Evolutionary conservation across 2,329 filamentous ascomycete genomes (phyloP).

Genomic region (Exophiala sp.): DNA sequence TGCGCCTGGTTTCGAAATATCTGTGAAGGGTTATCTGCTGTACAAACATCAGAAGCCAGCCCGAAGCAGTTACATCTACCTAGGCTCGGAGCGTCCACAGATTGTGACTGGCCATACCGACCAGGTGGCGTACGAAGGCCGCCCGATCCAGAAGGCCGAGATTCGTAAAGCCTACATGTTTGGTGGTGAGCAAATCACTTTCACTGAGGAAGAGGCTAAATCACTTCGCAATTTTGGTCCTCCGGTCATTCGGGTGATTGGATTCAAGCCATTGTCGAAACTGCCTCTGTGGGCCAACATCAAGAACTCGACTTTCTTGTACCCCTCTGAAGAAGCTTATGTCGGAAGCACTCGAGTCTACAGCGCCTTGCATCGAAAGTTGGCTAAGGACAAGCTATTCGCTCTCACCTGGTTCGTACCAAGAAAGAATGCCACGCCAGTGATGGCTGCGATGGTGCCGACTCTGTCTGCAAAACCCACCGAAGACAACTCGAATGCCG

Average conservation of each 20-base stretch:
- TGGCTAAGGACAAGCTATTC: slow-evolving; percentile 74
- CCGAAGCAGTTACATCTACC: slow-evolving; percentile 81
- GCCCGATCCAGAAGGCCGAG: slow-evolving; percentile 73
- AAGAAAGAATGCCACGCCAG: slow-evolving; percentile 73
- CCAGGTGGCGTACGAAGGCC: slow-evolving; percentile 67
- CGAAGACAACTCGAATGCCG: slow-evolving; percentile 21
- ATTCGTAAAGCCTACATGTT: slow-evolving; percentile 94
- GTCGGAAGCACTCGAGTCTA: slow-evolving; percentile 92
- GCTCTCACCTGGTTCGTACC: slow-evolving; percentile 87
- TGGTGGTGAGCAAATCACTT: slow-evolving; percentile 83
- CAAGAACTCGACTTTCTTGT: slow-evolving; percentile 86
- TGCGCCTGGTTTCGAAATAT: slow-evolving; percentile 77
- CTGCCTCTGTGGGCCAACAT: slow-evolving; percentile 81
- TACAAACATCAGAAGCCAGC: slow-evolving; percentile 79
- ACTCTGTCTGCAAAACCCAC: slow-evolving; percentile 19
- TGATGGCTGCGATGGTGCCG: slow-evolving; percentile 76
- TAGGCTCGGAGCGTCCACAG: slow-evolving; percentile 79
- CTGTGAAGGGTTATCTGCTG: slow-evolving; percentile 88
- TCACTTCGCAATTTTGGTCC: slow-evolving; percentile 75
- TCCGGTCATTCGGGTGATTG: slow-evolving; percentile 81
- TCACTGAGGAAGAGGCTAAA: slow-evolving; percentile 78
- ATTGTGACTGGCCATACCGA: slow-evolving; percentile 73
- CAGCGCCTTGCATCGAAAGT: slow-evolving; percentile 82
- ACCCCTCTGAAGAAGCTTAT: slow-evolving; percentile 85
- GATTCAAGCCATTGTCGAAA: slow-evolving; percentile 78